Evolutionary conservation across 352 stramenopile species (phyloP).

Genomic region (Blastocystis hominis): DNA sequence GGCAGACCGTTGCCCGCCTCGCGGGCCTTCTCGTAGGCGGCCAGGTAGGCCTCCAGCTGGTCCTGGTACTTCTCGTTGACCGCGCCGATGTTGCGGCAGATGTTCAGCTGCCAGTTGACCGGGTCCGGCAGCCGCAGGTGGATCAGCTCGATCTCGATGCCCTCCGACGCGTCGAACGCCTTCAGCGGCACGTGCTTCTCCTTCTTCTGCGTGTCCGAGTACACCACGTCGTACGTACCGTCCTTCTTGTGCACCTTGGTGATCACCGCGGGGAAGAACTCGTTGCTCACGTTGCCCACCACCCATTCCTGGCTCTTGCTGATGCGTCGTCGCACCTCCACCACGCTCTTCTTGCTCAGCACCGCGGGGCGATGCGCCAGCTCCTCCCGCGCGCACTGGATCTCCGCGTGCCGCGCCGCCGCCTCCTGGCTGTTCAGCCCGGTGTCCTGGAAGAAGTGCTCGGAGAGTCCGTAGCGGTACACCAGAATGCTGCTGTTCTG

Average conservation of each 20-base stretch:
- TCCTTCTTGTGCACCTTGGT: constrained; percentile 68
- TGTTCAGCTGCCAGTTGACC: constrained; percentile 73
- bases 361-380: not conserved
- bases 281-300: constrained; percentile 25
- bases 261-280: constrained; percentile 59
- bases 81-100: constrained; percentile 71
- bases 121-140: constrained; percentile 68
- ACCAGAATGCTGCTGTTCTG: constrained; percentile 59
- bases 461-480: constrained; percentile 58
- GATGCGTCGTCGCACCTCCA: constrained; percentile 1
- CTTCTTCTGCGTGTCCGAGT: constrained; percentile 73
- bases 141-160: constrained; percentile 65
- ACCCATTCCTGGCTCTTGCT: constrained; percentile 23
- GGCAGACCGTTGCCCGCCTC: not conserved
- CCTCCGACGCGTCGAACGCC: constrained; percentile 64
- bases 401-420: constrained; percentile 69
- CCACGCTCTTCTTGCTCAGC: not conserved
- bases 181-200: constrained; percentile 70
- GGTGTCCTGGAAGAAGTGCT: constrained; percentile 75
- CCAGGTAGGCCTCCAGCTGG: constrained; percentile 71
- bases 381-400: constrained; percentile 61
- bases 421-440: constrained; percentile 79
- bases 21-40: constrained; percentile 70
- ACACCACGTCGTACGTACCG: constrained; percentile 75
- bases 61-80: constrained; percentile 76